These are phyloP conservation scores for Podila horticola DNA, from an alignment of 192 early-diverging fungal species.

Conservation along the genomic window DNA sequence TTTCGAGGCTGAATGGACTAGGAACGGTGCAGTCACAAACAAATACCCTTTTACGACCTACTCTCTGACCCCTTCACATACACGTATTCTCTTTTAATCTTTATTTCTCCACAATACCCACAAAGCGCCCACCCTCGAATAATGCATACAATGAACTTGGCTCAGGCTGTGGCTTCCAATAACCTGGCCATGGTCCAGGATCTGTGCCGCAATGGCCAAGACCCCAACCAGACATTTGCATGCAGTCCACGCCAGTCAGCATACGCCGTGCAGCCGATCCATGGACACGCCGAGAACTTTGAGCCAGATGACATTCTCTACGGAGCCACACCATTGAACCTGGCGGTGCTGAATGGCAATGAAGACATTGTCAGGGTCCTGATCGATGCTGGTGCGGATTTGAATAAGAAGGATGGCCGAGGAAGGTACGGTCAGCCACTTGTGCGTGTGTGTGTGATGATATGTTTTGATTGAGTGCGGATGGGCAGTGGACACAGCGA, in stretches of 20 bases:
- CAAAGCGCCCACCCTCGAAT: too few relatives aligned
- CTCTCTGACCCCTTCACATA: too few relatives aligned
- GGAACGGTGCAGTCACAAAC: too few relatives aligned
- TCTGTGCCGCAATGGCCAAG: slow-evolving; percentile 52
- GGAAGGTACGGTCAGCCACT: slow-evolving; percentile 61
- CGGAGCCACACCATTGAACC: slow-evolving; percentile 61
- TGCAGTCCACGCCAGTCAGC: slow-evolving; percentile 58
- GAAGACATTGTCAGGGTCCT: slow-evolving; percentile 64
- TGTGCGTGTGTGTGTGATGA: neutral
- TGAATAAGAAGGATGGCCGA: slow-evolving; percentile 68
- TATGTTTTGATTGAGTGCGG: neutral
- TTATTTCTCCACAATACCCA: too few relatives aligned
- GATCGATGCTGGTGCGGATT: slow-evolving; percentile 64
- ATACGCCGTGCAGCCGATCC: slow-evolving; percentile 41
- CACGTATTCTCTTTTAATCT: too few relatives aligned
- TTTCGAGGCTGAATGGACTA: too few relatives aligned
- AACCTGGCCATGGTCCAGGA: slow-evolving; percentile 47
- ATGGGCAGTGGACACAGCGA: neutral
- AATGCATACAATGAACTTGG: slow-evolving; percentile 51
- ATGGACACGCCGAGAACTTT: slow-evolving; percentile 32
- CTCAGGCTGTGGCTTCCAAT: slow-evolving; percentile 53
- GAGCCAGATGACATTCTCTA: slow-evolving; percentile 55
- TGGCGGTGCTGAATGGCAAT: slow-evolving; percentile 68
- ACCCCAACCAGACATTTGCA: slow-evolving; percentile 55
- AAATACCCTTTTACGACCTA: too few relatives aligned